Evolutionary conservation across 345 rosid species (phyloP), one percentile per base, ranked within the genome.

Genomic region (Linum trigynum): DNA sequence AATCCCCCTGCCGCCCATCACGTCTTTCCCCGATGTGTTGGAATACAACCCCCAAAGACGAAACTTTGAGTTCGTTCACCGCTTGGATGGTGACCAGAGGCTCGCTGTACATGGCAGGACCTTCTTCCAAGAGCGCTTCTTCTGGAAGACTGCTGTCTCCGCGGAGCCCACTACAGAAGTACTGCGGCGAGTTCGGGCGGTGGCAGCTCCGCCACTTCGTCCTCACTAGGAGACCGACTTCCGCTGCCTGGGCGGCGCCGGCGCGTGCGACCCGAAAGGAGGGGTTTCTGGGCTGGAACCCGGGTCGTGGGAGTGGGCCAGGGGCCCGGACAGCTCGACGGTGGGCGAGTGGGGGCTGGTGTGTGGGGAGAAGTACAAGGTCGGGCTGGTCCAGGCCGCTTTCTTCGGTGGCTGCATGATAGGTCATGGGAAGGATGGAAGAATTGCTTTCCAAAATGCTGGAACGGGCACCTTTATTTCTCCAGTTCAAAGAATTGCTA

Each of bases 331-430:
- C 1, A 82, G 85, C 85, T 92, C 98, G 35, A 92, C 97, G 38
- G 96, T 88, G 77, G 66, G 88, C 7, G 82, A 92, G 68, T 92
- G 98, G 98, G 88, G 87, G 7, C 69, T 90, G 71, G 75, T 90
- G 40, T 92, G 97, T 69, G 89, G 77, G 1, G 82, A 90, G 2
- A 92, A 86, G 77, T 89, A 80, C 7, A 92, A 87, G 77, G 81
- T 87, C 1, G 98, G 98, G 8, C 71, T 92, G 36, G 98, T 89
- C 39, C 98, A 92, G 70, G 89, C 96, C 37, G 50, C 86, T 68
- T 92, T 89, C 74, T 92, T 92, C 57, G 77, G 82, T 51, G 97
- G 98, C 65, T 89, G 97, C 85, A 85, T 89, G 97, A 82, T 92
- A 38, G 98, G 98, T 92, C n/a, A n/a, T n/a, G n/a, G n/a, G n/a